These are phyloP conservation scores for Diplodia intermedia DNA, from an alignment of 2,329 filamentous ascomycete species.

Conservation along the genomic window DNA sequence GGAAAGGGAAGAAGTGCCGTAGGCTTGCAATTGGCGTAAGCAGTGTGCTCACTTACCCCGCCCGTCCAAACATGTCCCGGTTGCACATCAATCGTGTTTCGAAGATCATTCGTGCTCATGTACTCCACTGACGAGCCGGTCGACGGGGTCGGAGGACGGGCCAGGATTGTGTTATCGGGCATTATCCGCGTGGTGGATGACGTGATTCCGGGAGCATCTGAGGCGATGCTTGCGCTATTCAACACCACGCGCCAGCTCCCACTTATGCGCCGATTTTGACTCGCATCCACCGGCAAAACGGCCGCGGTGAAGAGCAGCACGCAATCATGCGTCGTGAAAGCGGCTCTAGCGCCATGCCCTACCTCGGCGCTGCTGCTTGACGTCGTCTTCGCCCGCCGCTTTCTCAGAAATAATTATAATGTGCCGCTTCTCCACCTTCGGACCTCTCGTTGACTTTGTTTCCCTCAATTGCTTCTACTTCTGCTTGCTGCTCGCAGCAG, in stretches of 20 bases:
- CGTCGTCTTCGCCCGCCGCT: background rate
- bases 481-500: background rate
- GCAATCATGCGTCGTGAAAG: conserved; percentile 2
- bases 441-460: background rate
- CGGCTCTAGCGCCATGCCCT: background rate
- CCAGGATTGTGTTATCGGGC: conserved; percentile 2
- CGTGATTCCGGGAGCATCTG: conserved; percentile 20
- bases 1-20: too few species aligned
- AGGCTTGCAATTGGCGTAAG: background rate
- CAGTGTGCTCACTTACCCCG: background rate
- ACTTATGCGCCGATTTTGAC: conserved; percentile 3
- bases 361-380: background rate
- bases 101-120: background rate
- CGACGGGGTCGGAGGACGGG: background rate
- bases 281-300: conserved; percentile 7
- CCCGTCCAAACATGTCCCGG: background rate
- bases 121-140: background rate
- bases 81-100: background rate
- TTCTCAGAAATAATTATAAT: background rate
- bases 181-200: conserved; percentile 9
- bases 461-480: background rate
- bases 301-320: background rate
- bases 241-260: conserved; percentile 16
- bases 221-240: conserved; percentile 24
- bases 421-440: background rate